Evolutionary conservation across 1,284 basidiomycete species (phyloP).

Genomic region (Wallemia mellicola): DNA sequence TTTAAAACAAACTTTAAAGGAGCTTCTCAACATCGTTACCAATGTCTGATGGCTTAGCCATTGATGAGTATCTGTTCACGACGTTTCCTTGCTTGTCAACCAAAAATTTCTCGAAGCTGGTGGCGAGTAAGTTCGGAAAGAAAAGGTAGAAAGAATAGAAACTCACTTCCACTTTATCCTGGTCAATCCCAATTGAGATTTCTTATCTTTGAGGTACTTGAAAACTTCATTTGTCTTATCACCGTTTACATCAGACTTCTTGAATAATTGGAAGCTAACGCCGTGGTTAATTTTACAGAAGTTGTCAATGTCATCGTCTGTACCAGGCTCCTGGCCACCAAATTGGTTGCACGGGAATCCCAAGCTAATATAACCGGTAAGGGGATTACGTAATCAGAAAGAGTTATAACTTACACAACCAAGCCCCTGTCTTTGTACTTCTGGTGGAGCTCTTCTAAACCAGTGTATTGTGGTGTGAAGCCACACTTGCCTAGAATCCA

Average conservation of each 20-base stretch:
- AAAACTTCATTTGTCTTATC: slow-evolving; percentile 15
- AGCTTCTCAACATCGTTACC: neutral
- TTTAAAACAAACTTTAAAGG: neutral
- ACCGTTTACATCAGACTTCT: slow-evolving; percentile 17
- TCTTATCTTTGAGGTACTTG: slow-evolving; percentile 14
- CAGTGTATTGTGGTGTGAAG: slow-evolving; percentile 6
- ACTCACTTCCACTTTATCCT: slow-evolving; percentile 3
- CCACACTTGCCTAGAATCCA: slow-evolving; percentile 4
- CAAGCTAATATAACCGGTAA: slow-evolving; percentile 5
- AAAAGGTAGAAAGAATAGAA: neutral
- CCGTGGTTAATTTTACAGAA: slow-evolving; percentile 10
- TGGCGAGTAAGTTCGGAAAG: slow-evolving; percentile 10
- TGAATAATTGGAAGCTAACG: slow-evolving; percentile 10
- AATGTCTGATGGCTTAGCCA: slow-evolving; percentile 8
- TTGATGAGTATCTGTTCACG: slow-evolving; percentile 15
- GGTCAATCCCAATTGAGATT: slow-evolving; percentile 9
- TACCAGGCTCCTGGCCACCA: slow-evolving; percentile 6
- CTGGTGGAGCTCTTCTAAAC: slow-evolving; percentile 12
- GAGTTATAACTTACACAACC: slow-evolving; percentile 7
- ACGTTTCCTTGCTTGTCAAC: slow-evolving; percentile 16
- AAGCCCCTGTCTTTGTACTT: slow-evolving; percentile 17
- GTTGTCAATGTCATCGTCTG: slow-evolving; percentile 2
- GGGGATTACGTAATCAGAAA: neutral
- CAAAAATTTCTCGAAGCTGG: slow-evolving; percentile 18
- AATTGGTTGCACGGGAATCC: slow-evolving; percentile 18